Evolutionary conservation across 2,329 filamentous ascomycete species (phyloP).

Genomic region (Xylariaceae sp.): DNA sequence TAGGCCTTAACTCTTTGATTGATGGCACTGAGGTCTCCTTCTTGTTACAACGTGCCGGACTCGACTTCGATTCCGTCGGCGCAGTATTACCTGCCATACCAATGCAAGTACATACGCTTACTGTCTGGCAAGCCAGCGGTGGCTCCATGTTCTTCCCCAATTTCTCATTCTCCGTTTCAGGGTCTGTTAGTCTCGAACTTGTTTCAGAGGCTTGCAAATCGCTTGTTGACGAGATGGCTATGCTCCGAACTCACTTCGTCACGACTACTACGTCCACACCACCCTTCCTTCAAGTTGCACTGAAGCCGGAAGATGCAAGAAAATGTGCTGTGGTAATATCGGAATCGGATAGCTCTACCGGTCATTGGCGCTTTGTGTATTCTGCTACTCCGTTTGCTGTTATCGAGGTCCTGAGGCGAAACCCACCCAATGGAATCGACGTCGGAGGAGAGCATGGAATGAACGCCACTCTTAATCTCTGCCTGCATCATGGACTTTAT

Average conservation of each 20-base stretch:
- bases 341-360: constrained; percentile 12
- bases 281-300: constrained; percentile 62
- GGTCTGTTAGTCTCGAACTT: constrained; percentile 31
- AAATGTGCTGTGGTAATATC: constrained; percentile 14
- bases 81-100: constrained; percentile 64
- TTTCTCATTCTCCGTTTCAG: constrained; percentile 59
- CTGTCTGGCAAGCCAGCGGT: constrained; percentile 64
- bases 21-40: constrained; percentile 34
- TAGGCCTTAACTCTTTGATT: constrained; percentile 30
- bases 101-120: constrained; percentile 78
- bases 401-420: too few relatives aligned
- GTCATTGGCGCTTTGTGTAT: constrained; percentile 23
- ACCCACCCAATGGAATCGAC: too few relatives aligned
- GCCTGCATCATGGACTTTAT: constrained; percentile 83
- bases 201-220: constrained; percentile 59
- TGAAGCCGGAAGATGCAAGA: constrained; percentile 38
- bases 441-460: constrained; percentile 11
- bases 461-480: constrained; percentile 43
- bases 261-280: constrained; percentile 41
- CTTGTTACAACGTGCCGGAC: constrained; percentile 37
- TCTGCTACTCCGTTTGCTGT: constrained; percentile 24
- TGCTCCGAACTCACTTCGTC: constrained; percentile 67
- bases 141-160: constrained; percentile 69
- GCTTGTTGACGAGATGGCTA: constrained; percentile 53
- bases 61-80: constrained; percentile 48